phyloP scores from a whole-genome alignment of 129 eudicot genomes.

The Pseudognaphalium luteoalbum region DNA sequence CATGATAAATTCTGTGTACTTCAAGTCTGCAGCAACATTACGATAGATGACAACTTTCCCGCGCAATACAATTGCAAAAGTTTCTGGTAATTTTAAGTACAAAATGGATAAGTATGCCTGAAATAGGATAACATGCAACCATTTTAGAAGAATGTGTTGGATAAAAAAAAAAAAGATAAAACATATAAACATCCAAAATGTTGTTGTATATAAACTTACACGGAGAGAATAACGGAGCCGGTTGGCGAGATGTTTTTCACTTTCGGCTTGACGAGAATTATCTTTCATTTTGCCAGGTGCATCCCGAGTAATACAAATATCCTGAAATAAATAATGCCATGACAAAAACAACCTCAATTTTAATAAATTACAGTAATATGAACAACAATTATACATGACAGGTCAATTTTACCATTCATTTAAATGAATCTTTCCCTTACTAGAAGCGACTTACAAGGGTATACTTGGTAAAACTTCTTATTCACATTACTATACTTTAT shows the following conservation, averaged over 20 bases:
- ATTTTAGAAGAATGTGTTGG: neutral
- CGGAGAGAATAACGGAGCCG: slow-evolving; percentile 77
- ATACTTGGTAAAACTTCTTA: too few relatives aligned
- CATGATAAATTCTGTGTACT: slow-evolving; percentile 68
- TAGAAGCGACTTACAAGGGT: too few relatives aligned
- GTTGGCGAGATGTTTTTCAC: slow-evolving; percentile 65
- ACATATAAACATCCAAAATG: neutral
- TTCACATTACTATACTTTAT: too few relatives aligned
- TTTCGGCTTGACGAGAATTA: slow-evolving; percentile 32
- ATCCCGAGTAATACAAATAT: slow-evolving; percentile 60
- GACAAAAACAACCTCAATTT: too few relatives aligned
- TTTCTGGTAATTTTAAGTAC: slow-evolving; percentile 70
- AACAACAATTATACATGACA: too few relatives aligned
- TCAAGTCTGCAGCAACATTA: slow-evolving; percentile 74
- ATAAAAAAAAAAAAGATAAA: neutral
- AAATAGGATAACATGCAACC: slow-evolving; percentile 9
- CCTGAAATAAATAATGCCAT: slow-evolving; percentile 43
- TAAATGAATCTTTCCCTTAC: too few relatives aligned
- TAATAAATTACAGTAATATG: too few relatives aligned
- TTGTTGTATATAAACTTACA: slow-evolving; percentile 45
- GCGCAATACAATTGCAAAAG: slow-evolving; percentile 58
- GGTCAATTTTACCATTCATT: too few relatives aligned
- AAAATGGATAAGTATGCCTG: slow-evolving; percentile 85
- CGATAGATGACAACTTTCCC: slow-evolving; percentile 65
- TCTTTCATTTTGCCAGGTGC: slow-evolving; percentile 29